phyloP scores from a whole-genome alignment of 768 basidiomycete species.

The Paxillus rubicundulus region DNA sequence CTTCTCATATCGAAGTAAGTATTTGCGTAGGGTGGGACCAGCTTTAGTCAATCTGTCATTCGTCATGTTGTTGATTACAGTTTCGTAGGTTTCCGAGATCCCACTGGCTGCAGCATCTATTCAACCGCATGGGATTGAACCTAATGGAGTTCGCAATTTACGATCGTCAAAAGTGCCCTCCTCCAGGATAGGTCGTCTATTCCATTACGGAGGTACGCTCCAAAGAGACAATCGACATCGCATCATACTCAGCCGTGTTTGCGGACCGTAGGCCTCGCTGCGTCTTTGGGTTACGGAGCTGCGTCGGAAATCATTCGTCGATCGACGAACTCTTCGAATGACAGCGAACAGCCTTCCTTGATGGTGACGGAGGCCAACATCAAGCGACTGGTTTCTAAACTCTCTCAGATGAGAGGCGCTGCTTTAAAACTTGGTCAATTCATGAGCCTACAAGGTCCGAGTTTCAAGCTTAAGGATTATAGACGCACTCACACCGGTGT shows the following conservation, averaged over 20 bases:
- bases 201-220: constrained; percentile 86
- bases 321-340: constrained; percentile 41
- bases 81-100: constrained; percentile 3
- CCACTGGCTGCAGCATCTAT: not conserved
- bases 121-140: not conserved
- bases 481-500: not conserved
- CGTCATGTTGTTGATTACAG: too few species aligned
- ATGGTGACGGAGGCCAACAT: constrained; percentile 93
- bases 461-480: not conserved
- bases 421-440: constrained; percentile 97
- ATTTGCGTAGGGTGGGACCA: not conserved
- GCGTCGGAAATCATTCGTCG: constrained; percentile 84
- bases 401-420: constrained; percentile 95
- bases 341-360: constrained; percentile 44
- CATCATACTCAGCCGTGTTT: not conserved
- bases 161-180: constrained; percentile 89
- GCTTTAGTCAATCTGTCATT: too few species aligned
- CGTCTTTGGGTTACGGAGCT: constrained; percentile 85
- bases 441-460: constrained; percentile 87
- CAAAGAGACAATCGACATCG: not conserved
- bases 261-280: constrained; percentile 71
- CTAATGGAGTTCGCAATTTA: constrained; percentile 40
- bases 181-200: constrained; percentile 81
- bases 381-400: constrained; percentile 82
- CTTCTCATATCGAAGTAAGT: constrained; percentile 7